Evolutionary conservation across 192 early-diverging fungal genomes (phyloP), one percentile per base, ranked within the genome.

Genomic region (Phlyctochytrium arcticum): DNA sequence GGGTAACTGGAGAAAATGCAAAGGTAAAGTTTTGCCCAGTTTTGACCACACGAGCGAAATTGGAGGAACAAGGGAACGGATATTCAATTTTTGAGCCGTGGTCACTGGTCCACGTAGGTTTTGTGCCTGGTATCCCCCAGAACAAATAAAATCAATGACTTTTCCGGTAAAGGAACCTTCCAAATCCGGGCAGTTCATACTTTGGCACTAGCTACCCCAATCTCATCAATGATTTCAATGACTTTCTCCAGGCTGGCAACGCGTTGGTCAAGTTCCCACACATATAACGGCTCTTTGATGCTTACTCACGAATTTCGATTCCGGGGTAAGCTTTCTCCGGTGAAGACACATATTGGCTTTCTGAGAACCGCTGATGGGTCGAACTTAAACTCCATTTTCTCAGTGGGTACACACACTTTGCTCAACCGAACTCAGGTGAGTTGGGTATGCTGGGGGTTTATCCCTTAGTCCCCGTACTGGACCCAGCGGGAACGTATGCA

Each of bases 51-150:
- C n/a, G n/a, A n/a, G n/a, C n/a, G n/a, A n/a, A n/a, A n/a, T n/a
- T n/a, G n/a, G n/a, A n/a, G n/a, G n/a, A n/a, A n/a, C n/a, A n/a
- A n/a, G n/a, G n/a, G n/a, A n/a, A n/a, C n/a, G n/a, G n/a, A n/a
- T n/a, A n/a, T 62, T 57, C 29, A 80, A 51, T 36, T 75, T 74
- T 23, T 48, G 8, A 42, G 64, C 27, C 32, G 69, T 68, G 26
- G 78, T 80, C 24, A 80, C 67, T 2, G 78, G 69, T 1, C 37
- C 37, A 10, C 71, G 68, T 35, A 80, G 57, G 15, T 62, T 54
- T 73, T 80, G 78, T n/a, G 77, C 77, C 64, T 65, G 58, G n/a
- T 36, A 50, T 24, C n/a, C n/a, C n/a, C n/a, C n/a, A n/a, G n/a
- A n/a, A n/a, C n/a, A n/a, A n/a, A 21, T 17, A n/a, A 2, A 53